These are phyloP conservation scores for Diospyros kaki DNA, from an alignment of 148 eudicot species.

Conservation along the genomic window DNA sequence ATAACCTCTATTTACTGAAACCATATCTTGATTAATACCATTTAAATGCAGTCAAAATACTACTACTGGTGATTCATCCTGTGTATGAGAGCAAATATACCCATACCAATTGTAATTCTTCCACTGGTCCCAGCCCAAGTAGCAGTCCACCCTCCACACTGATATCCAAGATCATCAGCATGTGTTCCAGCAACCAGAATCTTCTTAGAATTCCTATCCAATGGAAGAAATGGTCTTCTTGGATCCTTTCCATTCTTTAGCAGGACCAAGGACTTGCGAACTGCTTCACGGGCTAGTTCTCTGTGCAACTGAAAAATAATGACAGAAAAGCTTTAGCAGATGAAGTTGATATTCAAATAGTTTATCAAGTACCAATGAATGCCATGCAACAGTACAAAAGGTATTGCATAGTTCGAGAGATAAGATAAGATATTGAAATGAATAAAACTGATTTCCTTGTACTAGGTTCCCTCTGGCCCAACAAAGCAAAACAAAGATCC, in stretches of 20 bases:
- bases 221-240: slow-evolving; percentile 63
- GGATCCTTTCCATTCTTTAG: slow-evolving; percentile 84
- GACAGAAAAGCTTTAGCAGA: slow-evolving; percentile 5
- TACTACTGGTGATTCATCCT: background rate
- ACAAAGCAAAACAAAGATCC: too few species aligned
- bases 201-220: slow-evolving; percentile 57
- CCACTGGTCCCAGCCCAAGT: slow-evolving; percentile 81
- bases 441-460: background rate
- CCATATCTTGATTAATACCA: background rate
- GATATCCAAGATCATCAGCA: slow-evolving; percentile 97
- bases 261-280: slow-evolving; percentile 81
- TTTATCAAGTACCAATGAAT: background rate
- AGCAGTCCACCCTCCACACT: slow-evolving; percentile 95
- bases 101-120: slow-evolving; percentile 85
- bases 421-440: background rate
- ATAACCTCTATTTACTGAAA: background rate
- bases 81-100: background rate
- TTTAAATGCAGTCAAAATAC: background rate
- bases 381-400: background rate
- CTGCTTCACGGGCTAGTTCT: slow-evolving; percentile 94
- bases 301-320: slow-evolving; percentile 57
- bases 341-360: background rate
- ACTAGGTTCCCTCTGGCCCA: background rate
- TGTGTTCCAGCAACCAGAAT: slow-evolving; percentile 90
- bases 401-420: background rate